Percentiles rank a stretch among this genome's conserved stretches.
Conservation (phyloP, 1,139 yeast species). For the Candida sanyaensis region DNA sequence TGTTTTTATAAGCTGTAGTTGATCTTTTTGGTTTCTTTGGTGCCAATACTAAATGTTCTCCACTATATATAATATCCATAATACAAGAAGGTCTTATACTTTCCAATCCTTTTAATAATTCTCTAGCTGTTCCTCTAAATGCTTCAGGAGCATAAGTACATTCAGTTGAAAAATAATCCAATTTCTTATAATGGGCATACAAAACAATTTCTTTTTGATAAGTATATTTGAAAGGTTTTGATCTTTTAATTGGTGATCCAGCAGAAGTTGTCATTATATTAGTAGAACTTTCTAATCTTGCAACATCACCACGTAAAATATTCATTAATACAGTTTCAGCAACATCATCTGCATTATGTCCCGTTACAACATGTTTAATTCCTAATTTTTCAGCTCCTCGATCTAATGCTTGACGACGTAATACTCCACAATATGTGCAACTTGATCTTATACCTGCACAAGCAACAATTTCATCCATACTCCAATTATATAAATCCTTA, state of each 20-base stretch:
- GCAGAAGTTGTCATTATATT: conserved; percentile 78
- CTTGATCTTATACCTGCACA: conserved; percentile 93
- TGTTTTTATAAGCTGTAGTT: conserved; percentile 31
- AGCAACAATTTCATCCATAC: conserved; percentile 97
- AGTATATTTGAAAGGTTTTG: conserved; percentile 93
- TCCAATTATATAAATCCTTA: conserved; percentile 89
- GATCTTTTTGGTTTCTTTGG: conserved; percentile 48
- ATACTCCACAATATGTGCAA: conserved; percentile 98
- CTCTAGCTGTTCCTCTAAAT: conserved; percentile 95
- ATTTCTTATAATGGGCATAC: conserved; percentile 93
- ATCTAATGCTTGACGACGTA: conserved; percentile 94
- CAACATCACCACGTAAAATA: conserved; percentile 91
- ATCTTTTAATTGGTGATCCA: conserved; percentile 83
- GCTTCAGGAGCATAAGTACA: conserved; percentile 99
- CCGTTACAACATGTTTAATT: conserved; percentile 91
- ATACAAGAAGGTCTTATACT: conserved; percentile 91
- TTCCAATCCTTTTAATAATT: conserved; percentile 84
- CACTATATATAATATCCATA: conserved; percentile 90
- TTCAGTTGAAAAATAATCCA: conserved; percentile 96
- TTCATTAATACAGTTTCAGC: conserved; percentile 98
- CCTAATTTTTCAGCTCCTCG: conserved; percentile 92
- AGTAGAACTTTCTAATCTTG: conserved; percentile 88
- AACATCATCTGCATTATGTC: conserved; percentile 99
- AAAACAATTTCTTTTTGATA: conserved; percentile 97
- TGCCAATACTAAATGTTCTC: conserved; percentile 78